A percentile compares a stretch with the other conserved stretches of the same genome.
Conservation (phyloP, 192 early-diverging fungal genomes). For the Coemansia sp. region DNA sequence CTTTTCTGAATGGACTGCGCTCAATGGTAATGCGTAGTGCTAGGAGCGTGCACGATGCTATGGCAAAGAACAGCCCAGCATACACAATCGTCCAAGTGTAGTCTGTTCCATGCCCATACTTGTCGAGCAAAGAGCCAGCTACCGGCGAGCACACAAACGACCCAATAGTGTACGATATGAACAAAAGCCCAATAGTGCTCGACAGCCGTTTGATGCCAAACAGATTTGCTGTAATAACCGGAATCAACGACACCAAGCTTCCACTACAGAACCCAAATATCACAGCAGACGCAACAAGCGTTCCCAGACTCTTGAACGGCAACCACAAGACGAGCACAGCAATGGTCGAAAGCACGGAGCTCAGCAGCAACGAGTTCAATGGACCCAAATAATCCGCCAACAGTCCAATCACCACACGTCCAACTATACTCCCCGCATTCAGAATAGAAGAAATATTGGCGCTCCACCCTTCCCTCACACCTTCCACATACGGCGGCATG, state of each 20-base stretch:
- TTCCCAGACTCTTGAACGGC: conserved; percentile 16
- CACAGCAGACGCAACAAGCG: conserved; percentile 14
- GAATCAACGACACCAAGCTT: conserved; percentile 24
- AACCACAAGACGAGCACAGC: conserved; percentile 34
- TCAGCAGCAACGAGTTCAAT: conserved; percentile 16
- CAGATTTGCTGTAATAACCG: conserved; percentile 19
- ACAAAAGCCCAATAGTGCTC: conserved; percentile 29
- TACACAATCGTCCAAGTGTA: conserved; percentile 26
- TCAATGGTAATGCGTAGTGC: conserved; percentile 16
- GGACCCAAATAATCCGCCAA: conserved; percentile 23
- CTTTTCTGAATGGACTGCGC: background rate
- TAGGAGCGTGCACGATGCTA: conserved; percentile 11
- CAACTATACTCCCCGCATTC: conserved; percentile 24
- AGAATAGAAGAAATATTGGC: conserved; percentile 38
- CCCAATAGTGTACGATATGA: conserved; percentile 21
- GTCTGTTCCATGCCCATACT: conserved; percentile 29
- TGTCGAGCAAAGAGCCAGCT: conserved; percentile 24
- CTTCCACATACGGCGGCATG: conserved; percentile 28
- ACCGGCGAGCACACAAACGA: conserved; percentile 22
- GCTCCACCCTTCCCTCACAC: conserved; percentile 14
- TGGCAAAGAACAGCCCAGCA: conserved; percentile 17
- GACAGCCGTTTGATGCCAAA: conserved; percentile 32
- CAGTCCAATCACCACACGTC: conserved; percentile 22
- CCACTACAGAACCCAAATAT: conserved; percentile 34
- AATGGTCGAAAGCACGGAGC: conserved; percentile 7